A percentile compares a stretch with the other conserved stretches of the same genome.
These are phyloP conservation scores for Barbarea vulgaris DNA, from an alignment of 345 rosid species.

Conservation along the genomic window DNA sequence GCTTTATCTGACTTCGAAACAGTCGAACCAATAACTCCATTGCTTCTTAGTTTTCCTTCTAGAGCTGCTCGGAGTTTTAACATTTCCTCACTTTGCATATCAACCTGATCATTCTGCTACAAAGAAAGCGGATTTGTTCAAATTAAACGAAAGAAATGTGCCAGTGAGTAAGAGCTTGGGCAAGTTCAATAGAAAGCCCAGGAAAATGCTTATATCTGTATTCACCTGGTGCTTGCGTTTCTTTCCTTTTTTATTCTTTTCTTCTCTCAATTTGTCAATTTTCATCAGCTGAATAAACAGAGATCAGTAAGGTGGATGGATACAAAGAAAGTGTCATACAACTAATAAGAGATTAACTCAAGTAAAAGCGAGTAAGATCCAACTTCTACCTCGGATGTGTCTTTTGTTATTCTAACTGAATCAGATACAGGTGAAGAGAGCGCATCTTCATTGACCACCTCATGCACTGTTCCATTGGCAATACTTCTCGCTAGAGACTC, in stretches of 20 bases:
- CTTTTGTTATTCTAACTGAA: slow-evolving; percentile 23
- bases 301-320: not conserved
- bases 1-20: slow-evolving; percentile 52
- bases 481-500: slow-evolving; percentile 51
- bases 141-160: not conserved
- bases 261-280: slow-evolving; percentile 25
- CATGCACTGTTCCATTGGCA: slow-evolving; percentile 30
- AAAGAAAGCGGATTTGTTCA: not conserved
- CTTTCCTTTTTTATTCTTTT: slow-evolving; percentile 41
- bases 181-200: not conserved
- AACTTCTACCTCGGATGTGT: slow-evolving; percentile 38
- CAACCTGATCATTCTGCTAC: slow-evolving; percentile 63
- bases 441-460: slow-evolving; percentile 35
- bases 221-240: slow-evolving; percentile 60
- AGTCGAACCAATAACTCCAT: slow-evolving; percentile 50
- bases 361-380: slow-evolving; percentile 9
- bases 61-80: slow-evolving; percentile 80
- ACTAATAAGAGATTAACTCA: not conserved
- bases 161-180: not conserved
- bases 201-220: slow-evolving; percentile 8
- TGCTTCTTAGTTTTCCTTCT: slow-evolving; percentile 76
- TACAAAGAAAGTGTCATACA: slow-evolving; percentile 21
- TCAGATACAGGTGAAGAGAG: slow-evolving; percentile 41
- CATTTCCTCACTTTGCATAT: slow-evolving; percentile 81
- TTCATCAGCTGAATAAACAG: slow-evolving; percentile 29